These are phyloP conservation scores for Chaetomiaceae sp. DNA, from an alignment of 2,329 filamentous ascomycete species.

Conservation along the genomic window DNA sequence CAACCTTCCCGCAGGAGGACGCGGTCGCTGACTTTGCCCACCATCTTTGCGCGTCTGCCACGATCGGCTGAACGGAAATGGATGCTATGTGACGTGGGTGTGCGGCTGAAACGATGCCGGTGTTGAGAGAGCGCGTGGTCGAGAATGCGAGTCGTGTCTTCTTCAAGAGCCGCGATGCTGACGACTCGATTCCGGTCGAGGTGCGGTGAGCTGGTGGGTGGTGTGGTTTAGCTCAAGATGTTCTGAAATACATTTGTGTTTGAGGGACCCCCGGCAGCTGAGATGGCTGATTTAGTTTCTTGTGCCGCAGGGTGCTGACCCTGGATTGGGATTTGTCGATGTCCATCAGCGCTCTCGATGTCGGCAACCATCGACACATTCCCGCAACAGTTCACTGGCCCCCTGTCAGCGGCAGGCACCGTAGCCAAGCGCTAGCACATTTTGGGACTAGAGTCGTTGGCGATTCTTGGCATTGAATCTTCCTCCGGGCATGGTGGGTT, in stretches of 20 bases:
- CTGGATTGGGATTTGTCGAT: conserved; percentile 10
- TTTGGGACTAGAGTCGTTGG: not conserved
- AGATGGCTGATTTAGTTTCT: not conserved
- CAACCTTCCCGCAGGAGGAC: conserved; percentile 60
- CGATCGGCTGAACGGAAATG: not conserved
- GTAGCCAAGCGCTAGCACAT: not conserved
- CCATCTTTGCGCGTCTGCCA: conserved; percentile 40
- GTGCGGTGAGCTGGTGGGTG: not conserved
- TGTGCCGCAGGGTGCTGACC: conserved; percentile 2
- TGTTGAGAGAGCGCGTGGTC: not conserved
- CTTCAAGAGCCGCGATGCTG: no score
- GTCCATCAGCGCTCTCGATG: conserved; percentile 2
- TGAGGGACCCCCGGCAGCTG: not conserved
- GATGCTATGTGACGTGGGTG: not conserved
- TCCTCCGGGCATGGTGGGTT: no score
- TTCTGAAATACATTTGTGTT: not conserved
- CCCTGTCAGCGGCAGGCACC: conserved; percentile 12
- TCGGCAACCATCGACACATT: conserved; percentile 7
- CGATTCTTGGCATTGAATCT: conserved; percentile 6
- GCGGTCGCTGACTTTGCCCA: conserved; percentile 62
- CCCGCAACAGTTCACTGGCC: conserved; percentile 11
- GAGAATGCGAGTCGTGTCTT: no score
- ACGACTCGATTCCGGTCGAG: not conserved
- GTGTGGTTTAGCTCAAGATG: not conserved
- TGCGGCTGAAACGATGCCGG: not conserved